Evolutionary conservation across 495 filamentous ascomycete species (phyloP).

Genomic region (Neurospora sp.): DNA sequence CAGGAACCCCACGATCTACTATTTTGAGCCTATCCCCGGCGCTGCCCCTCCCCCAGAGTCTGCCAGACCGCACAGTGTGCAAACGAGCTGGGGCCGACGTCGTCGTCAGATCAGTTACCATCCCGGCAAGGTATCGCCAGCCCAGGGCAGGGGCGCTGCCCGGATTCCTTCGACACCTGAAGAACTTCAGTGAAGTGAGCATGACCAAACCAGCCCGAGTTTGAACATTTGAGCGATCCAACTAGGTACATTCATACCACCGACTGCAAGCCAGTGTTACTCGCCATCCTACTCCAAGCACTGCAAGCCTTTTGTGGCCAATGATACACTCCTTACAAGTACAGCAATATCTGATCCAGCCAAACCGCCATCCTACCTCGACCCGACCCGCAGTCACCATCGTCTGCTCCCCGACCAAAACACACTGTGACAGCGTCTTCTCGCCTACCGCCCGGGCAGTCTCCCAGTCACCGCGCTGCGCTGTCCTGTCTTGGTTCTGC

Average conservation of each 20-base stretch:
- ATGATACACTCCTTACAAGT: background rate
- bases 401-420: background rate
- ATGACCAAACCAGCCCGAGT: background rate
- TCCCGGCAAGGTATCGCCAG: background rate
- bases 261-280: background rate
- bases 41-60: background rate
- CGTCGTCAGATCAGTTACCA: background rate
- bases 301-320: background rate
- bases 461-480: background rate
- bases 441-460: background rate
- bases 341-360: background rate
- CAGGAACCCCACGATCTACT: background rate
- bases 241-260: background rate
- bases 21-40: background rate
- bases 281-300: background rate
- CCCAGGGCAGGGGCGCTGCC: background rate
- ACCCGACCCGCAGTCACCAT: background rate
- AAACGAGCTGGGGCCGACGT: background rate
- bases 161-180: background rate
- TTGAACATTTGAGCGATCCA: background rate
- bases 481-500: background rate
- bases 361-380: background rate
- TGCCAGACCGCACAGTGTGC: background rate
- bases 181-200: background rate
- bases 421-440: background rate